Evolutionary conservation across 768 basidiomycete species (phyloP), one percentile per base, ranked within the genome.

Genomic region (Calocybe gangraenosa): DNA sequence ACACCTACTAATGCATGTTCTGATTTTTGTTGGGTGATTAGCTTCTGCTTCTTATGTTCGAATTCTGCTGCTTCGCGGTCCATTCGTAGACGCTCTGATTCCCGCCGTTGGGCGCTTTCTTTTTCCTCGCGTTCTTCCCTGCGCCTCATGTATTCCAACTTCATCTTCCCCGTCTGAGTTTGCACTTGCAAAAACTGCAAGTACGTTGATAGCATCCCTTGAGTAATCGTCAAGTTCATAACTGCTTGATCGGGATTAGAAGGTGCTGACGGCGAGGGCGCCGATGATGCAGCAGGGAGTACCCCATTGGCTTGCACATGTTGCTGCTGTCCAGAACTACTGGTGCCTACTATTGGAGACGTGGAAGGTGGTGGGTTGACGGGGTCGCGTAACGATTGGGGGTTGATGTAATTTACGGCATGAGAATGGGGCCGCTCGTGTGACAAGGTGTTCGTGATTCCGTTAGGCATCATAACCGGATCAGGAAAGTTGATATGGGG

Each of bases 101-200:
- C 81, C 46, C 70, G 68, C 30, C 80, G 69, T 50, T 69, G 58
- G 0, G 52, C 48, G 40, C 75, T 75, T 49, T 83, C 81, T 53
- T 70, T 74, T 51, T 81, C 79, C 54, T 85, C 82, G n/a, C 84
- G 68, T 51, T 84, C 84, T 49, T 87, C 84, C 15, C 79, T 70
- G 49, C 82, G 66, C 44, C 78, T 74, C 57, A 87, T 54, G 52
- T 81, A 81, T 46, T 87, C 87, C 34, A 86, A 69, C 57, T 84
- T 84, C 65, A 79, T 71, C 62, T 82, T 82, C 49, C 75, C 76
- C 28, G 84, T 78, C 53, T 87, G 84, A 18, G 75, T 76, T 56
- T 88, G 87, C 33, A 78, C 68, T 50, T 81, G 81, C 32, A 88
- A 63, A 48, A 79, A 73, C 50, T 83, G 78, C 56, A 81, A 59